Conservation (phyloP, 768 basidiomycete species). For the Hemileccinum rubropunctum region DNA sequence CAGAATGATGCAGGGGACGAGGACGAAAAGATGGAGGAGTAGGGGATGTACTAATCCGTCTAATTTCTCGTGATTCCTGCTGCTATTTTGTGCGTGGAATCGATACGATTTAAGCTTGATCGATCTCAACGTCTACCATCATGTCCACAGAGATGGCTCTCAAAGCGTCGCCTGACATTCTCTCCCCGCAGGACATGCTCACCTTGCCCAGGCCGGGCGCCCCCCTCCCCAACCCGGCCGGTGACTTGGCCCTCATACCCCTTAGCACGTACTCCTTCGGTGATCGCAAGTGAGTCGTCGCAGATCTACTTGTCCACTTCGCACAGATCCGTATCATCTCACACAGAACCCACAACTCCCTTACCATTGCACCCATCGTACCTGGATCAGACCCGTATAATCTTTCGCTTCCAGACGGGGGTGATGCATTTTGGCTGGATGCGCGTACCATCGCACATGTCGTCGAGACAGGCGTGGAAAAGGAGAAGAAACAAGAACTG, state of each 20-base stretch:
- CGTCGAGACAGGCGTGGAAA: conserved; percentile 49
- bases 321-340: neutral
- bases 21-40: conserved; percentile 51
- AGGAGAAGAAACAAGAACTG: conserved; percentile 49
- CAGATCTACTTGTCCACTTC: neutral
- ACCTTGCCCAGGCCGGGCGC: conserved; percentile 63
- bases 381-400: conserved; percentile 48
- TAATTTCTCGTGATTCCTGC: too few species aligned
- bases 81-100: conserved; percentile 4
- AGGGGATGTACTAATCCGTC: conserved; percentile 8
- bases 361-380: conserved; percentile 60
- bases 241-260: conserved; percentile 66
- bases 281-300: conserved; percentile 61
- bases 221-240: conserved; percentile 64
- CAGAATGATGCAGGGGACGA: conserved; percentile 27
- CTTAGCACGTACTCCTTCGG: conserved; percentile 69
- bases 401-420: conserved; percentile 62
- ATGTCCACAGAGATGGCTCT: conserved; percentile 49
- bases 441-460: conserved; percentile 68
- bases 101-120: conserved; percentile 2
- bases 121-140: conserved; percentile 23
- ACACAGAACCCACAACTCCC: conserved; percentile 67
- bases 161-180: conserved; percentile 55
- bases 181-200: conserved; percentile 72
- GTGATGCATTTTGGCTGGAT: conserved; percentile 79